phyloP scores from a whole-genome alignment of 176 grass and related monocot genomes.

The Guadua angustifolia region DNA sequence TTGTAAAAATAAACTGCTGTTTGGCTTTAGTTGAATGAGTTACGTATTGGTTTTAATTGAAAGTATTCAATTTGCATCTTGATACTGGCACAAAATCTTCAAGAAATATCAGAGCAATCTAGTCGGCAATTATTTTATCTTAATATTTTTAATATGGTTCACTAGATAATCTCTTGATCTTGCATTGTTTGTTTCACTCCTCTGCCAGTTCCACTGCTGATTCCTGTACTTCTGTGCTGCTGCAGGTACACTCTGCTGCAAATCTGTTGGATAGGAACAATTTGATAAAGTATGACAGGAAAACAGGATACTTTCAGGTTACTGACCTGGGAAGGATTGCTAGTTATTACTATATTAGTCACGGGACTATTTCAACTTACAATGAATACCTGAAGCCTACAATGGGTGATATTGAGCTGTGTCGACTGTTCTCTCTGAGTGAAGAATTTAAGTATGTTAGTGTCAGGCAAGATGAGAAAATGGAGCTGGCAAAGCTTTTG shows the following conservation, averaged over 20 bases:
- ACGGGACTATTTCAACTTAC: slow-evolving; percentile 90
- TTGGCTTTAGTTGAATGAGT: background rate
- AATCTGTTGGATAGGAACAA: slow-evolving; percentile 93
- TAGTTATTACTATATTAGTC: slow-evolving; percentile 95
- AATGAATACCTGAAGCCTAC: slow-evolving; percentile 95
- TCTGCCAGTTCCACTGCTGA: slow-evolving; percentile 12
- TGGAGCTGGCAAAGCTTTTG: slow-evolving; percentile 93
- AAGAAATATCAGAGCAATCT: background rate
- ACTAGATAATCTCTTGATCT: background rate
- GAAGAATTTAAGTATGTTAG: slow-evolving; percentile 98
- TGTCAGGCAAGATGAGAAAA: slow-evolving; percentile 93
- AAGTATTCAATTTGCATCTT: background rate
- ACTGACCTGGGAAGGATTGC: slow-evolving; percentile 92
- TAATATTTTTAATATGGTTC: background rate
- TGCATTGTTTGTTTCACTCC: slow-evolving; percentile 4
- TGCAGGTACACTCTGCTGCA: slow-evolving; percentile 94
- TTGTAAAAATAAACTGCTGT: background rate
- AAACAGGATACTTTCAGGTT: slow-evolving; percentile 95
- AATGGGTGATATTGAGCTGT: slow-evolving; percentile 95
- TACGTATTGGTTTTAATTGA: background rate
- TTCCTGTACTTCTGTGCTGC: slow-evolving; percentile 33
- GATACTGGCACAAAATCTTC: background rate
- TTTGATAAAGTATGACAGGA: slow-evolving; percentile 93
- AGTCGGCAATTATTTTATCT: background rate
- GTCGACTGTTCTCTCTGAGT: slow-evolving; percentile 82